Base-by-base conservation (phyloP, 495 filamentous ascomycete genomes). In the Penicillium diatomitis region DNA sequence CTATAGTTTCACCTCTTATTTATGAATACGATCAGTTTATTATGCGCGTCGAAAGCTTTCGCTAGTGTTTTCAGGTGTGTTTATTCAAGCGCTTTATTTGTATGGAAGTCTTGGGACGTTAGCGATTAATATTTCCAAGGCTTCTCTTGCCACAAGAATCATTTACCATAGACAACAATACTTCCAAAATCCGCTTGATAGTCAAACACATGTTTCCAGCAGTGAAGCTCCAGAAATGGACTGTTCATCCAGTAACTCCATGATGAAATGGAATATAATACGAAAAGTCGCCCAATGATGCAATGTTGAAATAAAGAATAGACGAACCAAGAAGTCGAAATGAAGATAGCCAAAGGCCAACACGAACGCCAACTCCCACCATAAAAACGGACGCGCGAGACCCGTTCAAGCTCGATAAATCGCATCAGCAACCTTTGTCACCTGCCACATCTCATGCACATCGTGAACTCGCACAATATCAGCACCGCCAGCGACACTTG, bases 381-480 rank as follows among this genome's bases (percentile, higher is more conserved):
- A 11, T 11, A 6, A 11, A 44, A 12, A 10, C 10, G 0, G 28
- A 8, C 27, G 3, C 40, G 35, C 47, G 29, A 35, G 34, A 32
- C 35, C 49, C 38, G 49, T 27, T 64, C 53, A 54, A 10, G 63
- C 63, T 57, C 86, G 73, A 76, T 86, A 90, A 51, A 97, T 87
- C 3, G 89, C 91, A 78, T 96, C 91, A 6, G 88, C 85, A 78
- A 98, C 89, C 61, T 80, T 84, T 4, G 81, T 80, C 20, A 95
- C 91, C 69, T 89, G 78, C 56, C 70, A 77, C 92, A 96, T 98
- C 73, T 95, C 86, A 52, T 71, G 65, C 4, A 90, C 88, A 76
- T 97, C 92, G 76, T 98, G 92, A 29, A 98, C 92, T 50, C 92
- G 74, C 20, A 98, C 86, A 46, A 98, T 82, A 76, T 97, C 92